Base-by-base conservation (phyloP, 2,329 filamentous ascomycete genomes). In the Alternaria tenuissima region DNA sequence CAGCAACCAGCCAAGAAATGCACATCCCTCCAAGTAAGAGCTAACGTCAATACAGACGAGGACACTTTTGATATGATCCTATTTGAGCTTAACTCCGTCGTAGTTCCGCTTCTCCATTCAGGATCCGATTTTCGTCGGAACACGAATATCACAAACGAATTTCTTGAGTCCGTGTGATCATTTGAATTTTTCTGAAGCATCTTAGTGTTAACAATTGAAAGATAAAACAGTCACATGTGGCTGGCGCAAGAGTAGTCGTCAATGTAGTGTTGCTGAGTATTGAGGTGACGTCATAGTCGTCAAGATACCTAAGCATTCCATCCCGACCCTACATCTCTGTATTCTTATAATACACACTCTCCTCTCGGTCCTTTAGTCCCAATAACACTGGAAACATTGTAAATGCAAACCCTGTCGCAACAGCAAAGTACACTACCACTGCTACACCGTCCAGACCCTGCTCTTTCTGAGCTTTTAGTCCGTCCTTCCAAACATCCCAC, bases 371-470 rank as follows among this genome's bases (percentile, higher is more conserved):
- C 42, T 64, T 64, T 7, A 26, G 26, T 24, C 58, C 61, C n/a
- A 64, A 41, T 14, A 61, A 18, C 7, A 58, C 22, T 3, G 61
- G 61, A 16, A 64, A 64, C 52, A 64, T 28, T 1, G 46, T 39
- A 52, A 64, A 61, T 7, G 61, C 58, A 53, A 64, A 64, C 18
- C 39, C 51, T 11, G 55, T 61, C 7, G 54, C 61, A 7, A 64
- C 52, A 2, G 51, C 47, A 58, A 61, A 64, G 32, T 44, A 61
- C n/a, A 58, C 52, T 11, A 64, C 8, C 1, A 61, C 55, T 2
- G 58, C 58, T n/a, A 55, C 20, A 2, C 56, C 42, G 3, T 34
- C n/a, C 28, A 58, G 8, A 14, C 38, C 24, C 2, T 43, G 58
- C 3, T 42, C 48, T 16, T 42, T 57, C 41, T 61, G 58, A 26